These are phyloP conservation scores for Spathaspora passalidarum DNA, from an alignment of 805 yeast genomes.

Conservation along the genomic window DNA sequence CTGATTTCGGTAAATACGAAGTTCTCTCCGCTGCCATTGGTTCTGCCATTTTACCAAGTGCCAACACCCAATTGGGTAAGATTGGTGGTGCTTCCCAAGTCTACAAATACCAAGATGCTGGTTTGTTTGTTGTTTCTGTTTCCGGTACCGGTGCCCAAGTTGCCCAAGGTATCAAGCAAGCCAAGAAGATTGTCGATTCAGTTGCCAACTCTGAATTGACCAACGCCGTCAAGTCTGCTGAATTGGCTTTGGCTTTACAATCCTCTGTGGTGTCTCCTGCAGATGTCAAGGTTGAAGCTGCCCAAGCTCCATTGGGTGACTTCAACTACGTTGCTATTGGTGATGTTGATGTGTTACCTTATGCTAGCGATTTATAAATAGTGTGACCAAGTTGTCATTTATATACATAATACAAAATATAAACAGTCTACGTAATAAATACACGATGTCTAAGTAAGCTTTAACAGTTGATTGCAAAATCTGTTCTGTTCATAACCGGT, in stretches of 20 bases:
- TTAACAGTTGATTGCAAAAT: not conserved
- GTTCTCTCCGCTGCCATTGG: conserved; percentile 69
- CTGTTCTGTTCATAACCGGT: too few relatives aligned
- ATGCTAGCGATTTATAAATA: conserved; percentile 78
- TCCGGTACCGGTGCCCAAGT: conserved; percentile 60
- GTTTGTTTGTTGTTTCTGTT: conserved; percentile 72
- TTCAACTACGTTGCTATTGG: conserved; percentile 90
- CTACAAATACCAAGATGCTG: conserved; percentile 71
- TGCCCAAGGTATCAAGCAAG: conserved; percentile 56
- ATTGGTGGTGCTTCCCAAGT: conserved; percentile 50
- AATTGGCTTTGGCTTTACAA: conserved; percentile 43
- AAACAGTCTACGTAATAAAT: not conserved
- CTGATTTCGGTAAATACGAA: conserved; percentile 64
- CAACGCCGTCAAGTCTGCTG: conserved; percentile 44
- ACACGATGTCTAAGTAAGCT: not conserved
- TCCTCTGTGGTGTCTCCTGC: conserved; percentile 30
- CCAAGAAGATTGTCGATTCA: conserved; percentile 42
- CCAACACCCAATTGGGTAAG: conserved; percentile 47
- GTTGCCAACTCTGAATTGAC: conserved; percentile 51
- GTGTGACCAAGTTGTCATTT: not conserved
- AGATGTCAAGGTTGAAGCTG: conserved; percentile 30
- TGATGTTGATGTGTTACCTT: conserved; percentile 81
- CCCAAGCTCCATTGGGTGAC: conserved; percentile 47
- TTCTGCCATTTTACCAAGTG: conserved; percentile 54
- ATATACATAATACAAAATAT: conserved; percentile 1